phyloP scores from a whole-genome alignment of 768 basidiomycete genomes.

The Coprinellus micaceus region DNA sequence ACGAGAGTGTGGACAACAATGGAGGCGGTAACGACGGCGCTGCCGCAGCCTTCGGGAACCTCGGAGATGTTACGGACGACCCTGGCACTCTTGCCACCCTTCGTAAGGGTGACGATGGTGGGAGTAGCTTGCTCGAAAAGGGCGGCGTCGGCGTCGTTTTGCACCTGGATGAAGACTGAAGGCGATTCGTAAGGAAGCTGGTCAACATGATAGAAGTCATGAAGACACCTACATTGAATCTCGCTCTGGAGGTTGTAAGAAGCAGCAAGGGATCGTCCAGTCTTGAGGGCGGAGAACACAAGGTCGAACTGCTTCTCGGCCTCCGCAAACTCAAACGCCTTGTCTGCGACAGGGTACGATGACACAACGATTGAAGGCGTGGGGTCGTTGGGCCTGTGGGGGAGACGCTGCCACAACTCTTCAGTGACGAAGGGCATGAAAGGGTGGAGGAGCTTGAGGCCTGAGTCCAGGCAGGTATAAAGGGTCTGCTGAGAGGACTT shows the following conservation, averaged over 20 bases:
- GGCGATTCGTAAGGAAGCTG: constrained; percentile 7
- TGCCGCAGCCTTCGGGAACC: constrained; percentile 88
- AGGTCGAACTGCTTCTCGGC: constrained; percentile 85
- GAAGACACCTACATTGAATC: constrained; percentile 60
- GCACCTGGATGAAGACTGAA: constrained; percentile 74
- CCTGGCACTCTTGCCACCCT: constrained; percentile 77
- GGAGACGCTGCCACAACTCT: constrained; percentile 96
- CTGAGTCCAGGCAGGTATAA: constrained; percentile 90
- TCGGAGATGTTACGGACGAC: constrained; percentile 61
- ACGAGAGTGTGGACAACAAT: constrained; percentile 82
- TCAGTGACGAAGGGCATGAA: constrained; percentile 99
- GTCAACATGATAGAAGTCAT: not conserved
- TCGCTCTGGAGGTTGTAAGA: constrained; percentile 86
- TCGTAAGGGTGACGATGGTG: constrained; percentile 79
- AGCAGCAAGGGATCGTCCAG: constrained; percentile 81
- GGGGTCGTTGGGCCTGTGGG: constrained; percentile 75
- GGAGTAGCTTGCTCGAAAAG: constrained; percentile 70
- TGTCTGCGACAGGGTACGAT: constrained; percentile 72
- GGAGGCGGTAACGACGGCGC: constrained; percentile 70
- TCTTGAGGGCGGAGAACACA: constrained; percentile 73
- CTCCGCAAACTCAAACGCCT: constrained; percentile 56
- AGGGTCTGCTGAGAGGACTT: constrained; percentile 92
- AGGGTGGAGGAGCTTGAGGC: constrained; percentile 87
- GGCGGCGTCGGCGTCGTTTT: constrained; percentile 55
- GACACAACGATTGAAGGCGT: constrained; percentile 90